Percentiles rank a stretch among this genome's conserved stretches.
Evolutionary conservation across 495 filamentous ascomycete genomes (phyloP).

Genomic region (Penicillium steckii): DNA sequence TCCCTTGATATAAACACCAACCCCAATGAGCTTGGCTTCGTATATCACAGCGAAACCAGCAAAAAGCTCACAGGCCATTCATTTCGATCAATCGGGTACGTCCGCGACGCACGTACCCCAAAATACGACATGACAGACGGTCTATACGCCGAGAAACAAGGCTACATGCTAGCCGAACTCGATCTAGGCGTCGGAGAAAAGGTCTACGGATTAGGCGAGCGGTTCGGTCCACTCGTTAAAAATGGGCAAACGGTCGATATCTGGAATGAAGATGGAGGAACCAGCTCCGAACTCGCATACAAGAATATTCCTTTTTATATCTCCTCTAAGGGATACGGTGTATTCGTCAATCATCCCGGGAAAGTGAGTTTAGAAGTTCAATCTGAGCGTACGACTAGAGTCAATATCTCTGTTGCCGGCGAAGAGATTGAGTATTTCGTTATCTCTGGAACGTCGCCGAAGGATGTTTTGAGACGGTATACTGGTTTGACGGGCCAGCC

Average conservation of each 20-base stretch:
- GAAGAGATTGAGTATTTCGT: constrained; percentile 62
- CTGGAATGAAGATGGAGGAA: constrained; percentile 74
- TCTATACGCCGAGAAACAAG: constrained; percentile 52
- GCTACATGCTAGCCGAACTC: constrained; percentile 62
- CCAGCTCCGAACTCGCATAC: constrained; percentile 68
- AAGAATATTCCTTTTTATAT: constrained; percentile 75
- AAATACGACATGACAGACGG: constrained; percentile 49
- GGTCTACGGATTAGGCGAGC: constrained; percentile 67
- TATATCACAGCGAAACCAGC: constrained; percentile 49
- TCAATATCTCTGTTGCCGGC: constrained; percentile 61
- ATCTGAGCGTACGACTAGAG: constrained; percentile 62
- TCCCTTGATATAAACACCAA: constrained; percentile 51
- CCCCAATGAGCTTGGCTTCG: constrained; percentile 55
- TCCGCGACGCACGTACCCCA: constrained; percentile 51
- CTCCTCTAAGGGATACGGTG: constrained; percentile 64
- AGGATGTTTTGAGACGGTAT: constrained; percentile 65
- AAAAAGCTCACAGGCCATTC: constrained; percentile 57
- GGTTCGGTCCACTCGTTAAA: constrained; percentile 69
- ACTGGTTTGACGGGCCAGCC: constrained; percentile 60
- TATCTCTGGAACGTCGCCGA: constrained; percentile 65
- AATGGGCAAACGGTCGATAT: constrained; percentile 66
- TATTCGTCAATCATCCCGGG: constrained; percentile 65
- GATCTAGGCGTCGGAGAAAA: constrained; percentile 65
- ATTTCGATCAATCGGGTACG: constrained; percentile 56
- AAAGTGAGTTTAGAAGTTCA: constrained; percentile 65